Percentiles rank a stretch among this genome's conserved stretches.
phyloP scores from a whole-genome alignment of 164 flowering plant species.

The Piper betle region DNA sequence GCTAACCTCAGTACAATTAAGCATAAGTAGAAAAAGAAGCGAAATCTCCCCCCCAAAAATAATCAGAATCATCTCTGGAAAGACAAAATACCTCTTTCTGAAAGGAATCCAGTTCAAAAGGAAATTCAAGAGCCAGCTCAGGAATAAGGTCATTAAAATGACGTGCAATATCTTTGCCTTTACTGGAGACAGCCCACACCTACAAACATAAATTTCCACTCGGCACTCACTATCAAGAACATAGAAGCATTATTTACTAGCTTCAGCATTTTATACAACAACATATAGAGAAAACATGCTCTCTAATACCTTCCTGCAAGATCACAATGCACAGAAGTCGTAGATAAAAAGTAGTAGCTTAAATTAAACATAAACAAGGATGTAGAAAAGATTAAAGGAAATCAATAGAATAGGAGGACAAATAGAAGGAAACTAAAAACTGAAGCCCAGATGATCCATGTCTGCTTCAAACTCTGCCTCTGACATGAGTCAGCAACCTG shows the following conservation, averaged over 20 bases:
- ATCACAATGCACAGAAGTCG: not conserved
- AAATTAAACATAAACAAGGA: too few relatives aligned
- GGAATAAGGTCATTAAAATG: conserved; percentile 83
- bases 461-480: too few relatives aligned
- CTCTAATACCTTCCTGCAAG: not conserved
- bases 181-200: conserved; percentile 75
- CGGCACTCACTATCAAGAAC: not conserved
- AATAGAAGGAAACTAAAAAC: too few relatives aligned
- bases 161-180: conserved; percentile 44
- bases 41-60: not conserved
- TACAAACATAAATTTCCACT: conserved; percentile 15
- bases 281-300: not conserved
- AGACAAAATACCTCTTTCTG: conserved; percentile 70
- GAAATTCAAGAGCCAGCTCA: conserved; percentile 90
- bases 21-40: not conserved
- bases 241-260: not conserved
- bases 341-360: too few relatives aligned
- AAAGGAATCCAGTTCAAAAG: conserved; percentile 83
- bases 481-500: too few relatives aligned
- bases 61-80: not conserved
- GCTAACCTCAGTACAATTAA: too few relatives aligned
- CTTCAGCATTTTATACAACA: not conserved
- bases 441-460: too few relatives aligned
- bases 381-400: too few relatives aligned
- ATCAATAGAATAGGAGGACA: too few relatives aligned